Evolutionary conservation across 2,329 filamentous ascomycete species (phyloP).

Genomic region (Elsinoe ampelina): DNA sequence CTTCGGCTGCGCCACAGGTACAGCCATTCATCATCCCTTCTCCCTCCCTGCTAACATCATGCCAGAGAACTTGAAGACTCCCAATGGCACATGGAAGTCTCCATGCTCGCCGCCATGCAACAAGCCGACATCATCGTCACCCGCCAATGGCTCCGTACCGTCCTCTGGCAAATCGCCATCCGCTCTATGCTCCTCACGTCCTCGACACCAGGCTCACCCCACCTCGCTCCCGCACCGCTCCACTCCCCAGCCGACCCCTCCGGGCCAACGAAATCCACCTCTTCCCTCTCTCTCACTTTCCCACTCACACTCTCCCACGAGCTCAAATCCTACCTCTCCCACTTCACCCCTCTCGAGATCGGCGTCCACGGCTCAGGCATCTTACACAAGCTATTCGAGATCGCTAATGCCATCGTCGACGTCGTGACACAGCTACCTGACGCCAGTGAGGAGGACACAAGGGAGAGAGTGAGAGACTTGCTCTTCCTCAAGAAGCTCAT

Average conservation of each 20-base stretch:
- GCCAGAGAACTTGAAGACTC: conserved; percentile 37
- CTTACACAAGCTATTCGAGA: conserved; percentile 51
- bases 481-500: conserved; percentile 17
- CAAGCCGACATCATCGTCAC: conserved; percentile 43
- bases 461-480: conserved; percentile 45
- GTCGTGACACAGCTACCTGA: conserved; percentile 45
- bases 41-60: not conserved
- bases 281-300: conserved; percentile 34
- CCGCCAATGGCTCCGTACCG: conserved; percentile 40
- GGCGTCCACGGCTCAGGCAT: conserved; percentile 49
- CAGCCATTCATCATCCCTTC: not conserved
- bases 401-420: conserved; percentile 51
- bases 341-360: conserved; percentile 39
- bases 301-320: conserved; percentile 37
- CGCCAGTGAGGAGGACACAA: conserved; percentile 38
- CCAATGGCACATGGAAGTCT: conserved; percentile 33
- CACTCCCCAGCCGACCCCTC: not conserved
- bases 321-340: conserved; percentile 34
- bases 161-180: conserved; percentile 43
- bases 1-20: not conserved
- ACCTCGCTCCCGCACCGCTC: conserved; percentile 5
- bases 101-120: conserved; percentile 33
- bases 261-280: not conserved
- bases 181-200: conserved; percentile 37
- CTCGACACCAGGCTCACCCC: conserved; percentile 19